Percentiles rank a stretch among this genome's conserved stretches.
Evolutionary conservation across 73 alveolate species (phyloP).

Genomic region (Blepharisma stoltei): DNA sequence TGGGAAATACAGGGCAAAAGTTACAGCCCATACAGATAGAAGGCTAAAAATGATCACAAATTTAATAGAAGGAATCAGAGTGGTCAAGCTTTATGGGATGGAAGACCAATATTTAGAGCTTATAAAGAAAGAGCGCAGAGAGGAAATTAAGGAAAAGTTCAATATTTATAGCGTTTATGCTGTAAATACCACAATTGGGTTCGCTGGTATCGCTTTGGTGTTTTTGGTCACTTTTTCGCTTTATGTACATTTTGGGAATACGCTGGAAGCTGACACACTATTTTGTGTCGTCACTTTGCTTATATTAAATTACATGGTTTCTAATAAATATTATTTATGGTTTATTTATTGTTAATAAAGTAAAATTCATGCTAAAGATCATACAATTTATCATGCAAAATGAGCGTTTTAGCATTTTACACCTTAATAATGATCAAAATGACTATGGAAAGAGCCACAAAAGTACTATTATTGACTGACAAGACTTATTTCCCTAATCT

Average conservation of each 20-base stretch:
- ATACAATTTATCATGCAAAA: neutral
- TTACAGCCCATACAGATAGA: conserved; percentile 11
- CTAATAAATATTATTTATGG: too few relatives aligned
- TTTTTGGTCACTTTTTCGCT: conserved; percentile 2
- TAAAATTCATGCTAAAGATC: too few relatives aligned
- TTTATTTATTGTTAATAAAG: too few relatives aligned
- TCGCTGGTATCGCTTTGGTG: neutral
- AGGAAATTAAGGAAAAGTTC: neutral
- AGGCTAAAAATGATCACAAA: conserved; percentile 41
- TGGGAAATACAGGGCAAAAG: neutral
- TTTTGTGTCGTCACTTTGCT: neutral
- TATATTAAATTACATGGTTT: neutral
- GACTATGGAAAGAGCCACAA: neutral
- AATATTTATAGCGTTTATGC: neutral
- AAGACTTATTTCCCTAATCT: neutral
- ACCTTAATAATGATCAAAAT: neutral
- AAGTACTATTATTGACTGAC: neutral
- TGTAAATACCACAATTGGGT: neutral
- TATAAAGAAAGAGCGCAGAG: conserved; percentile 1
- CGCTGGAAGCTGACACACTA: neutral
- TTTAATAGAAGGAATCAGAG: conserved; percentile 42
- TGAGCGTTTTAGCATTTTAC: neutral
- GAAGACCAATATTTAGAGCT: conserved; percentile 36
- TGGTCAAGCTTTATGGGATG: conserved; percentile 50
- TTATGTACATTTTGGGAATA: neutral